A percentile compares a stretch with the other conserved stretches of the same genome.
phyloP scores from a whole-genome alignment of 169 alveolate genomes.

The Plasmodium coatneyi region DNA sequence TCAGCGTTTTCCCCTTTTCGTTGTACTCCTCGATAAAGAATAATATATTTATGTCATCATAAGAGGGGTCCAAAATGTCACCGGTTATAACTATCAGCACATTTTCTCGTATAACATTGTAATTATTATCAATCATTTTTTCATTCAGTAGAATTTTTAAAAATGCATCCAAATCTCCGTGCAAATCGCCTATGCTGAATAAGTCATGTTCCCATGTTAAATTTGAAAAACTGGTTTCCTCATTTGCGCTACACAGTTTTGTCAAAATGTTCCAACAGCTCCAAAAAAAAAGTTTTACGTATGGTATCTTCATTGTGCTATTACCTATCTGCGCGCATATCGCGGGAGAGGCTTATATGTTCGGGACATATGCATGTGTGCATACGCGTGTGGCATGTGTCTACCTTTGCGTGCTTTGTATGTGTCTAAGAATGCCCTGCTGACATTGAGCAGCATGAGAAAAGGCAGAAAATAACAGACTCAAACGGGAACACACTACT shows the following conservation, averaged over 20 bases:
- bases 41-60: slow-evolving; percentile 69
- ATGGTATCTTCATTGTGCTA: slow-evolving; percentile 11
- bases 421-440: neutral
- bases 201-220: slow-evolving; percentile 44
- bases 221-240: slow-evolving; percentile 24
- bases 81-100: slow-evolving; percentile 60
- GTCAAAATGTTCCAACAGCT: neutral
- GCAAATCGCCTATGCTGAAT: slow-evolving; percentile 58
- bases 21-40: slow-evolving; percentile 48
- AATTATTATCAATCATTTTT: slow-evolving; percentile 33
- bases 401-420: neutral
- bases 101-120: slow-evolving; percentile 25
- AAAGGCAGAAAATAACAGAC: neutral
- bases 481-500: neutral
- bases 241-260: slow-evolving; percentile 23
- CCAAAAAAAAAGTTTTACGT: neutral
- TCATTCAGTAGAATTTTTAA: slow-evolving; percentile 44
- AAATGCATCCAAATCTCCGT: slow-evolving; percentile 68
- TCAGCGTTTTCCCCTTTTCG: slow-evolving; percentile 34
- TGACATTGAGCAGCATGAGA: neutral
- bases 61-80: slow-evolving; percentile 55
- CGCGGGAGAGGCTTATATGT: neutral
- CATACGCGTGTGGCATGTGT: neutral
- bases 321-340: neutral
- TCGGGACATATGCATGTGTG: neutral